These are phyloP conservation scores for Reutealis trisperma DNA, from an alignment of 345 rosid genomes.

Conservation along the genomic window DNA sequence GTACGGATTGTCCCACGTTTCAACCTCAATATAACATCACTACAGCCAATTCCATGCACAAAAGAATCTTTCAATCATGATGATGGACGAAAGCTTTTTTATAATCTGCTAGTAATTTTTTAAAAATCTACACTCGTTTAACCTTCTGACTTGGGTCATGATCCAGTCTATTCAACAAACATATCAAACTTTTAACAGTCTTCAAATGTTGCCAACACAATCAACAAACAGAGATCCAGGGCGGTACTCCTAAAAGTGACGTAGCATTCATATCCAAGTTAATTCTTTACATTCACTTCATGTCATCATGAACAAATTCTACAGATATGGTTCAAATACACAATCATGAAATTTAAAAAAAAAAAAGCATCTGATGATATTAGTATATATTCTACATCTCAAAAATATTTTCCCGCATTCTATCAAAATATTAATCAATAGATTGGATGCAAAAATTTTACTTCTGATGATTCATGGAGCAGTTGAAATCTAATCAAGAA, in stretches of 20 bases:
- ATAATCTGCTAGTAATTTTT: no score
- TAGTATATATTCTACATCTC: conserved; percentile 14
- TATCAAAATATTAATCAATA: background rate
- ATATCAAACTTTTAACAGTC: no score
- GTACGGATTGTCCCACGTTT: no score
- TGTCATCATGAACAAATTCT: background rate
- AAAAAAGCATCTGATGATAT: background rate
- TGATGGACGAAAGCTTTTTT: no score
- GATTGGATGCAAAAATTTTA: conserved; percentile 14
- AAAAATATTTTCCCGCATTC: conserved; percentile 4
- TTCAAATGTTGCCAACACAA: no score
- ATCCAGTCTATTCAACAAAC: no score
- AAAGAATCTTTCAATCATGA: no score
- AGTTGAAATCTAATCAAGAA: conserved; percentile 11
- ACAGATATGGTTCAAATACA: background rate
- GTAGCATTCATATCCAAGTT: background rate
- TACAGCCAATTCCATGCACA: no score
- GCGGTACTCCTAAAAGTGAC: background rate
- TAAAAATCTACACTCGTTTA: no score
- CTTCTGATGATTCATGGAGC: conserved; percentile 6
- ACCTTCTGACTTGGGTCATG: no score
- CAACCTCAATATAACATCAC: no score
- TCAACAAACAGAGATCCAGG: background rate
- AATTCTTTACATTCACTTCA: background rate
- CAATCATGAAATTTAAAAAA: background rate